A percentile compares a stretch with the other conserved stretches of the same genome.
phyloP scores from a whole-genome alignment of 805 yeast species.

The Cyberlindnera saturnus region DNA sequence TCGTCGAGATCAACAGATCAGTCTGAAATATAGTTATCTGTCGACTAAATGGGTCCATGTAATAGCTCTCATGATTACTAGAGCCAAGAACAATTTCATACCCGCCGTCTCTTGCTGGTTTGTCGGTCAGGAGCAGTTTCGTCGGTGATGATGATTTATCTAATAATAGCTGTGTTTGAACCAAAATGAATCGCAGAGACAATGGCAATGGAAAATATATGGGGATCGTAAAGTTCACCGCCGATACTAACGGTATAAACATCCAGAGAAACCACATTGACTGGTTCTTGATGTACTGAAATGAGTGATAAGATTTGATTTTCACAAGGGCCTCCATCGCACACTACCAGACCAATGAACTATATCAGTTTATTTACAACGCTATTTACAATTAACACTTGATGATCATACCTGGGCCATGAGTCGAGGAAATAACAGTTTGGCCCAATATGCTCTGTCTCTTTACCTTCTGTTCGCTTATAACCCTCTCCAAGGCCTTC shows the following conservation, averaged over 20 bases:
- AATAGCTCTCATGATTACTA: conserved; percentile 7
- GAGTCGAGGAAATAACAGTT: conserved; percentile 60
- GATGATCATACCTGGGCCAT: conserved; percentile 73
- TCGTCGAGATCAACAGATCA: conserved; percentile 6
- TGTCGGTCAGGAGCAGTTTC: too few species aligned
- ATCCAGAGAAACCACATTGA: too few species aligned
- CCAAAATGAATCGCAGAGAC: not conserved
- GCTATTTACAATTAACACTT: conserved; percentile 3
- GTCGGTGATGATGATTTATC: not conserved
- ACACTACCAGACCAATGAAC: too few species aligned
- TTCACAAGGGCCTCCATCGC: too few species aligned
- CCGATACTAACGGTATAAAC: not conserved
- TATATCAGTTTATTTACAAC: too few species aligned
- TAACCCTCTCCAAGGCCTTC: conserved; percentile 48
- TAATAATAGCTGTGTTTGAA: not conserved
- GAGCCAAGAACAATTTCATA: conserved; percentile 3
- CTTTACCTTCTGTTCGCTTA: conserved; percentile 53
- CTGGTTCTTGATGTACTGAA: too few species aligned
- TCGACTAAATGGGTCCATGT: conserved; percentile 10
- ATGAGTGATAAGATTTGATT: too few species aligned
- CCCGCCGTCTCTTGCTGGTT: not conserved
- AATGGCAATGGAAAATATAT: not conserved
- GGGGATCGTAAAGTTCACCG: not conserved
- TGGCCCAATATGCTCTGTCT: conserved; percentile 68
- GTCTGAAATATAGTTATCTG: conserved; percentile 8